These are phyloP conservation scores for Kwoniella botswanensis DNA, from an alignment of 768 basidiomycete species.

Conservation along the genomic window DNA sequence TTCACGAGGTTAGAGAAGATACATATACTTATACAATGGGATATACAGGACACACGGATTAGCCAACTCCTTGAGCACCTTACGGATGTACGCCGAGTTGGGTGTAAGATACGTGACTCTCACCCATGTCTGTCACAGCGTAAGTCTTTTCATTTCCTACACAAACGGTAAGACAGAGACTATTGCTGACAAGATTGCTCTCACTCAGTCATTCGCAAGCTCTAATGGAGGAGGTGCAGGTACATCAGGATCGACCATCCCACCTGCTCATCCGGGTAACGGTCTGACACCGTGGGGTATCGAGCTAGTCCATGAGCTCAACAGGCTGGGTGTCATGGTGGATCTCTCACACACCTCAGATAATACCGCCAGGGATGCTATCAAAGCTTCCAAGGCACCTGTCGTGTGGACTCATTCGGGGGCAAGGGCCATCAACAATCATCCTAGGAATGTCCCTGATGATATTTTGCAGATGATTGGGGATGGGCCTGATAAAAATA, in stretches of 20 bases:
- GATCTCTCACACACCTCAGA: constrained; percentile 37
- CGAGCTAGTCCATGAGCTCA: constrained; percentile 31
- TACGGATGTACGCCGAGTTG: constrained; percentile 33
- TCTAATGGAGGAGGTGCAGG: constrained; percentile 34
- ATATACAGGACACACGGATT: constrained; percentile 24
- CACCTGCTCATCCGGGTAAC: constrained; percentile 31
- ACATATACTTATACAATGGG: background rate
- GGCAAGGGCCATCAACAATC: constrained; percentile 27
- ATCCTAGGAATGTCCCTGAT: constrained; percentile 45
- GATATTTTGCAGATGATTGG: constrained; percentile 30
- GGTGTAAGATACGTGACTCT: constrained; percentile 38
- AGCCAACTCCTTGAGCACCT: constrained; percentile 31
- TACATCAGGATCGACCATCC: constrained; percentile 5
- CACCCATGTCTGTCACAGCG: constrained; percentile 35
- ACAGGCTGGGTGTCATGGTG: constrained; percentile 42
- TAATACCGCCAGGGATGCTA: constrained; percentile 26
- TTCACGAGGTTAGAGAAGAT: no score
- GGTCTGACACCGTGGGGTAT: constrained; percentile 32
- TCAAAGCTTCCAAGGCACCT: constrained; percentile 14
- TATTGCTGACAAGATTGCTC: background rate
- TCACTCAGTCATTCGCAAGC: constrained; percentile 28
- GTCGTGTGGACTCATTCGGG: constrained; percentile 38
- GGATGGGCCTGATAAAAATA: constrained; percentile 24
- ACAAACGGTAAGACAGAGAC: background rate
- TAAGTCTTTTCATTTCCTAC: constrained; percentile 1